These are phyloP conservation scores for Poterioochromonas sp. DNA, from an alignment of 352 stramenopile genomes.

Conservation along the genomic window DNA sequence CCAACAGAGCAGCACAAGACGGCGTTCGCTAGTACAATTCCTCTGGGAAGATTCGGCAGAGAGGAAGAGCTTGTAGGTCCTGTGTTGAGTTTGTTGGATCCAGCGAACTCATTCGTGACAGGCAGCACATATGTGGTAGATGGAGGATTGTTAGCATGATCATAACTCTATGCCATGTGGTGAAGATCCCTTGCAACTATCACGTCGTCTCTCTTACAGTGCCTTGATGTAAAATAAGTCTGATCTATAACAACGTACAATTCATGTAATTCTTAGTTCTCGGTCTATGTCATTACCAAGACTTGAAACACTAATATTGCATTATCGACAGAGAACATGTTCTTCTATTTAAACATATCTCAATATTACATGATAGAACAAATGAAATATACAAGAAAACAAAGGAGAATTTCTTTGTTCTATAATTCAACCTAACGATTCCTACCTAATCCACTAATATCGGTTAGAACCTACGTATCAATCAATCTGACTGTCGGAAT, in stretches of 20 bases:
- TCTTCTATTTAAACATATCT: too few species aligned
- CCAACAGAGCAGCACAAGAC: conserved; percentile 8
- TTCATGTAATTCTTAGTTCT: not conserved
- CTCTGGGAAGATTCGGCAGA: conserved; percentile 8
- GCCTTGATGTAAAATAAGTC: not conserved
- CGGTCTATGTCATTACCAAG: not conserved
- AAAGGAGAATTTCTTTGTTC: too few species aligned
- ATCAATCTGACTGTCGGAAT: too few species aligned
- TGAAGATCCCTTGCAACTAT: not conserved
- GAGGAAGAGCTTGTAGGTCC: conserved; percentile 8
- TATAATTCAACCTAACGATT: too few species aligned
- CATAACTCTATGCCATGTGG: not conserved
- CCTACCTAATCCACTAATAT: too few species aligned
- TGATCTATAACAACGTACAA: not conserved
- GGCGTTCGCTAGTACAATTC: conserved; percentile 10
- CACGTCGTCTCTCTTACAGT: not conserved
- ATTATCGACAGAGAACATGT: too few species aligned
- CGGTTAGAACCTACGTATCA: too few species aligned
- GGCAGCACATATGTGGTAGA: conserved; percentile 10
- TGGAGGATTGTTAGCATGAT: conserved; percentile 1
- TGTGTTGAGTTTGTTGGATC: conserved; percentile 13
- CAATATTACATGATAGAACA: too few species aligned
- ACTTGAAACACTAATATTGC: too few species aligned
- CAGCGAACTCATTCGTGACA: conserved; percentile 10
- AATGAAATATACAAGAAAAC: too few species aligned